Evolutionary conservation across 2,329 filamentous ascomycete species (phyloP).

Genomic region (Pseudogymnoascus sp.): DNA sequence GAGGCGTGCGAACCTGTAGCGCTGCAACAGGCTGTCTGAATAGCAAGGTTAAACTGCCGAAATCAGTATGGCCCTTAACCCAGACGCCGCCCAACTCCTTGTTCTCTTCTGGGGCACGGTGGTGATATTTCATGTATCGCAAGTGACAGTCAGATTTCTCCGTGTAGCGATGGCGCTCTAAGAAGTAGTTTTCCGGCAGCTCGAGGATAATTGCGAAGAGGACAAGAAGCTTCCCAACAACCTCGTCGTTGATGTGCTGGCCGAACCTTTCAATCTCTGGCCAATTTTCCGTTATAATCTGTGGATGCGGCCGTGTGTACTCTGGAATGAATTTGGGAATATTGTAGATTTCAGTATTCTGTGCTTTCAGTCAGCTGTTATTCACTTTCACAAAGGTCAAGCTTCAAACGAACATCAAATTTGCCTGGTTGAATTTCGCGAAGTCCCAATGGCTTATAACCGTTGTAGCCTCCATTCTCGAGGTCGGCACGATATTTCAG

Average conservation of each 20-base stretch:
- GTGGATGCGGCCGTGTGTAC: constrained; percentile 38
- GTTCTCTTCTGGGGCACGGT: constrained; percentile 41
- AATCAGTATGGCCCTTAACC: too few species aligned
- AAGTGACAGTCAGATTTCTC: constrained; percentile 49
- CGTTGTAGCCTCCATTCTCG: too few species aligned
- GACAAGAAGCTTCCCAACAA: constrained; percentile 48
- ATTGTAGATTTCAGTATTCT: constrained; percentile 53
- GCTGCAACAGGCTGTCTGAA: too few species aligned
- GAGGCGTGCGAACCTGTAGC: too few species aligned
- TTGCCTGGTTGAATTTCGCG: too few species aligned
- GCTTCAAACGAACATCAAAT: too few species aligned
- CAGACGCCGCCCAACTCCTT: constrained; percentile 34
- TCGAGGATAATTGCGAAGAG: constrained; percentile 55
- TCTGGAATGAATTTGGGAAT: constrained; percentile 46
- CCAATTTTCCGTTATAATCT: constrained; percentile 40
- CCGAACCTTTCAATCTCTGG: constrained; percentile 47
- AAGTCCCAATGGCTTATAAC: too few species aligned
- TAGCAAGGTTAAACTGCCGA: too few species aligned
- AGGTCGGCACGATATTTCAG: too few species aligned
- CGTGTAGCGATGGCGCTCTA: constrained; percentile 48
- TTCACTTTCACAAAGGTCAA: too few species aligned
- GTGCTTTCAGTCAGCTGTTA: constrained; percentile 18
- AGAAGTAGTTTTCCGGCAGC: constrained; percentile 49
- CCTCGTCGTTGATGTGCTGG: constrained; percentile 38
- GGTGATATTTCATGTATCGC: constrained; percentile 52